phyloP scores from a whole-genome alignment of 2,329 filamentous ascomycete species.

The Penicillium paneum region DNA sequence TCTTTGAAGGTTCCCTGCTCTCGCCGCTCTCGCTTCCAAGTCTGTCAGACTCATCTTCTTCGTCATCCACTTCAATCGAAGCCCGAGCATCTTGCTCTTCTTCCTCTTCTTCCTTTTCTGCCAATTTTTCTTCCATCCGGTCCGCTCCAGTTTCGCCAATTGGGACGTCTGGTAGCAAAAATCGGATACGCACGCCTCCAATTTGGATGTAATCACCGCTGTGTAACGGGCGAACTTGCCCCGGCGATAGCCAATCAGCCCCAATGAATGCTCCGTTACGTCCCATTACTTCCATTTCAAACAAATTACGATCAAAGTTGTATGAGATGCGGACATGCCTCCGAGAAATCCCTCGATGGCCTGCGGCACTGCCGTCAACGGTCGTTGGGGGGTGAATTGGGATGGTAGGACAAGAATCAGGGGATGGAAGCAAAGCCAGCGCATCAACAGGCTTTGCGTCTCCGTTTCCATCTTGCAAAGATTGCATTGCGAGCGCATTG shows the following conservation, averaged over 20 bases:
- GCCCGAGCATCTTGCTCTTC: constrained; percentile 33
- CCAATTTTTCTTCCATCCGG: constrained; percentile 42
- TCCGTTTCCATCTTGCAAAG: constrained; percentile 35
- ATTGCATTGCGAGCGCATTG: constrained; percentile 47
- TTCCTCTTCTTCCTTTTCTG: constrained; percentile 30
- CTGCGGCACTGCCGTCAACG: constrained; percentile 44
- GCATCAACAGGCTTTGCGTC: constrained; percentile 47
- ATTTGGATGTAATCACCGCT: constrained; percentile 60
- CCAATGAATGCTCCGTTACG: constrained; percentile 58
- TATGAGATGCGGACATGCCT: constrained; percentile 61
- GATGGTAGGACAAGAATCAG: constrained; percentile 54
- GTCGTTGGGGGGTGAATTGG: constrained; percentile 58
- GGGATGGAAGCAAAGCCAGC: constrained; percentile 49
- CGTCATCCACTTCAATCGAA: constrained; percentile 42
- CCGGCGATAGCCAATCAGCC: constrained; percentile 48
- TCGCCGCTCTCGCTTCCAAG: constrained; percentile 27
- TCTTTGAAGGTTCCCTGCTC: constrained; percentile 29
- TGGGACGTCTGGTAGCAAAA: constrained; percentile 54
- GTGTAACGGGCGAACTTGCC: constrained; percentile 49
- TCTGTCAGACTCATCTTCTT: constrained; percentile 35
- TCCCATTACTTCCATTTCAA: constrained; percentile 59
- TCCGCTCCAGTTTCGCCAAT: constrained; percentile 50
- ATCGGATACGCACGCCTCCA: constrained; percentile 55
- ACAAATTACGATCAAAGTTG: constrained; percentile 55
- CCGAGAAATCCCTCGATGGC: constrained; percentile 59